Evolutionary conservation across 306 rosid species (phyloP).

Genomic region (Cicer cuneatum): DNA sequence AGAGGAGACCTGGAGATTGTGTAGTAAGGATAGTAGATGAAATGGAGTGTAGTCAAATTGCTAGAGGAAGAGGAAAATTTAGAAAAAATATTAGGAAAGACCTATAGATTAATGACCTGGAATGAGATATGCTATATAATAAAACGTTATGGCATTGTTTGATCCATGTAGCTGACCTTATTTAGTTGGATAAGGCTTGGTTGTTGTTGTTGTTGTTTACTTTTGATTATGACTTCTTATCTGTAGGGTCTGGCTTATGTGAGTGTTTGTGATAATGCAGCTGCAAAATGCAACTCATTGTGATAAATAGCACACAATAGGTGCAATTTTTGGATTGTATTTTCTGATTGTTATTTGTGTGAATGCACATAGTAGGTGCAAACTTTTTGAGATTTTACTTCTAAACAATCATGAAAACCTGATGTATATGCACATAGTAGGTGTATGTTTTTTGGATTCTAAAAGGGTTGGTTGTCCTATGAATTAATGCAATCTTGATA

Average conservation of each 20-base stretch:
- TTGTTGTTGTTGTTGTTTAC: neutral
- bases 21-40: too few species aligned
- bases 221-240: neutral
- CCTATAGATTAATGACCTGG: too few species aligned
- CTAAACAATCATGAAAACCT: neutral
- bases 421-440: neutral
- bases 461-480: neutral
- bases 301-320: neutral
- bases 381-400: neutral
- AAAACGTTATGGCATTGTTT: too few species aligned
- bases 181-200: too few species aligned
- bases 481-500: neutral
- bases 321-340: neutral
- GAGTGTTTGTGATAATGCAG: neutral
- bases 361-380: neutral
- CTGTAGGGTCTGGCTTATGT: neutral
- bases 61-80: too few species aligned
- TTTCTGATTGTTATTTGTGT: neutral
- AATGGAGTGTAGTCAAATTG: too few species aligned
- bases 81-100: too few species aligned
- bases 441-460: neutral
- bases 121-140: too few species aligned
- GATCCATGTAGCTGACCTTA: too few species aligned
- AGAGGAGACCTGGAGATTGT: too few species aligned
- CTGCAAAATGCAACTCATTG: neutral